These are phyloP conservation scores for Emmonsiellopsis sp. DNA, from an alignment of 2,329 filamentous ascomycete genomes.

Conservation along the genomic window DNA sequence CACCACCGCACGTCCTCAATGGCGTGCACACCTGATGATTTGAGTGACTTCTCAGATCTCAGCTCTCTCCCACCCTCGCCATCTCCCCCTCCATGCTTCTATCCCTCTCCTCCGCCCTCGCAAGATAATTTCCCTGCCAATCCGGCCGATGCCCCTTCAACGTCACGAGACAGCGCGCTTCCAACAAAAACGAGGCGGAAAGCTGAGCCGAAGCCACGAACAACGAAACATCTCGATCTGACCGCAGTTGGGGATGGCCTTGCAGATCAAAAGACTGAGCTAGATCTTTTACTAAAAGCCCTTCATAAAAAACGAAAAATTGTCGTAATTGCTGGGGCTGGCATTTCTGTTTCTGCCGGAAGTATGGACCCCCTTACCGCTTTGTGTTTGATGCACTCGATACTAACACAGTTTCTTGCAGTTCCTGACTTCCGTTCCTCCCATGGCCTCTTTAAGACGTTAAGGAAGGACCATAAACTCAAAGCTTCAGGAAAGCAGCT, in stretches of 20 bases:
- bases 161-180: constrained; percentile 50
- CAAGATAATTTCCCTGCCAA: constrained; percentile 22
- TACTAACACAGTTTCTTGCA: constrained; percentile 23
- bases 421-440: constrained; percentile 94
- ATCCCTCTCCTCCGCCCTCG: constrained; percentile 35
- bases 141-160: constrained; percentile 26
- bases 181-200: constrained; percentile 69
- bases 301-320: constrained; percentile 90
- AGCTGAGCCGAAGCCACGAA: constrained; percentile 56
- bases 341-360: constrained; percentile 92
- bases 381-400: constrained; percentile 7
- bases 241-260: constrained; percentile 23
- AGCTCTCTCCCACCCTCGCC: constrained; percentile 34
- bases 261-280: constrained; percentile 47
- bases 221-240: constrained; percentile 74
- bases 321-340: constrained; percentile 89
- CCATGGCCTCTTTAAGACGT: constrained; percentile 75
- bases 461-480: constrained; percentile 78
- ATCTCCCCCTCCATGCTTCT: constrained; percentile 27
- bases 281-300: constrained; percentile 62
- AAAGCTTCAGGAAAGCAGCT: constrained; percentile 91
- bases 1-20: constrained; percentile 2
- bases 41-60: constrained; percentile 30
- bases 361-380: constrained; percentile 47
- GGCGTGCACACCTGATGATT: constrained; percentile 8